Evolutionary conservation across 257 asterid species (phyloP), one percentile per base, ranked within the genome.

Genomic region (Capsicum pubescens): DNA sequence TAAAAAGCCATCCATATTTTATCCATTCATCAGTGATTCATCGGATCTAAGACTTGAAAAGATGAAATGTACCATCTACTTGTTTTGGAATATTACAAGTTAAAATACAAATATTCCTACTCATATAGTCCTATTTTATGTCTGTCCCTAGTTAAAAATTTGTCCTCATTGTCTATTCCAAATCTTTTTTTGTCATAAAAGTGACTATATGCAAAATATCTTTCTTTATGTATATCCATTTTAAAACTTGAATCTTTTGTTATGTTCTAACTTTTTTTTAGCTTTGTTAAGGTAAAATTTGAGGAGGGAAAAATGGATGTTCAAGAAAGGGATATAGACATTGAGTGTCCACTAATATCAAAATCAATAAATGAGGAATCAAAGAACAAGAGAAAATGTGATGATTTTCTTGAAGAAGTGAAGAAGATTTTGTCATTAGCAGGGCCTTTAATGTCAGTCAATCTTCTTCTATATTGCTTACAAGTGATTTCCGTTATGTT

Each of bases 401-500:
- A 39, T 71, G 85, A 61, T 14, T 59, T 82, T 32, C 52, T 70
- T 5, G 61, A 17, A 14, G 87, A 85, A 82, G 71, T 63, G 6
- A 74, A 74, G 85, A 85, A 82, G 79, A 84, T 80, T 48, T 32
- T 85, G 69, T n/a, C 16, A 36, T 57, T 85, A 42, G 85, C 85
- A 81, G 84, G 84, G 9, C 87, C 87, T 81, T 79, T 85, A 32
- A 57, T 85, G 46, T 81, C 68, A 7, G 85, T 85, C 39, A 69
- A 81, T 55, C 39, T 85, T 11, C 46, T 85, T 7, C 11, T 80
- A 15, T 52, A 57, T 81, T 82, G 61, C 46, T 52, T 81, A 35
- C 87, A 69, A 21, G 78, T 69, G 60, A 85, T 85, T 64, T 85
- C 87, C 8, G 78, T 85, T 7, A 85, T 81, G 87, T 85, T 85